These are phyloP conservation scores for Melanopsichium pennsylvanicum DNA, from an alignment of 1,284 basidiomycete species.

Conservation along the genomic window DNA sequence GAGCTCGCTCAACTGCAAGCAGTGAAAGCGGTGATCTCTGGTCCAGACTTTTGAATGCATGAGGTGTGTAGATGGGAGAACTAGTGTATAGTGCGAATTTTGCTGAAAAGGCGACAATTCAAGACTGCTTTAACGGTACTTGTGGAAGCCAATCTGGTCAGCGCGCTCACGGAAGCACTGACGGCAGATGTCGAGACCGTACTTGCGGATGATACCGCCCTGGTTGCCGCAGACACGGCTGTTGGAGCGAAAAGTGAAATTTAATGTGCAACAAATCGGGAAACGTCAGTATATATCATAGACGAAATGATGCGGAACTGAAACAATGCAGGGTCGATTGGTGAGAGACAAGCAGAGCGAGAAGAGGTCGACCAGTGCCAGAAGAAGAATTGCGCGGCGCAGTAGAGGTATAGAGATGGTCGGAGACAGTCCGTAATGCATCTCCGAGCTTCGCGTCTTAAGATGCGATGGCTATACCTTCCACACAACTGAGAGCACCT, in stretches of 20 bases:
- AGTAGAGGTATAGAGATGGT: too few species aligned
- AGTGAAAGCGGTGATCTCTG: conserved; percentile 13
- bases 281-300: conserved; percentile 12
- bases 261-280: background rate
- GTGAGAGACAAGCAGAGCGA: too few species aligned
- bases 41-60: conserved; percentile 36
- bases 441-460: too few species aligned
- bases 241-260: background rate
- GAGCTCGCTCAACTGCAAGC: conserved; percentile 18
- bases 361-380: too few species aligned
- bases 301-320: too few species aligned
- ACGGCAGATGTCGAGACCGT: conserved; percentile 65
- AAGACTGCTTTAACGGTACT: conserved; percentile 44
- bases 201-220: conserved; percentile 66
- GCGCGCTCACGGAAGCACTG: conserved; percentile 66
- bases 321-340: too few species aligned
- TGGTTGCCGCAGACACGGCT: conserved; percentile 66
- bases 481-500: too few species aligned
- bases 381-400: too few species aligned
- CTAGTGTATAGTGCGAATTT: background rate
- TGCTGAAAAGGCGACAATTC: conserved; percentile 4
- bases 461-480: too few species aligned
- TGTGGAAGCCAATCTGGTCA: conserved; percentile 63
- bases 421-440: too few species aligned
- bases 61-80: conserved; percentile 3